Evolutionary conservation across 2,329 filamentous ascomycete genomes (phyloP), one percentile per base, ranked within the genome.

Genomic region (Hypoxylon sp.): DNA sequence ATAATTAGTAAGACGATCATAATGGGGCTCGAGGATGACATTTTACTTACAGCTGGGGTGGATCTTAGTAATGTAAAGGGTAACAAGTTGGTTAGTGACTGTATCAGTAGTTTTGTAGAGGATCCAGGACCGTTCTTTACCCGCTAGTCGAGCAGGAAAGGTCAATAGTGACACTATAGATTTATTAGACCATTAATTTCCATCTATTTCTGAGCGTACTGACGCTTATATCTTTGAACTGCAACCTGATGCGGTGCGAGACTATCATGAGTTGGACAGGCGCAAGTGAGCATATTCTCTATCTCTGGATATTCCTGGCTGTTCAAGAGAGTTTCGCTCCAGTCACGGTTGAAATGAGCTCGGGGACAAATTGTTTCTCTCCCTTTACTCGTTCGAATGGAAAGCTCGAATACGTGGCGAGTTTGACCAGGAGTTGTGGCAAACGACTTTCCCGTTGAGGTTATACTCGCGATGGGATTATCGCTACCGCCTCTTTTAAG

Each of bases 121-220:
- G 10, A 69, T 33, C 65, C 63, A 70, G 11, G 62, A 56, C n/a
- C 51, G 29, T 8, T 70, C 57, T 17, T 51, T 55, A 13, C 47
- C 44, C 26, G 65, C 70, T 8, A 70, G 47, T 47, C 67, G 65
- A 29, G 67, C 52, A 5, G 60, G 68, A 9, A 65, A 72, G 3
- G 69, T 63, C 3, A 70, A 54, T 54, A 65, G 60, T 26, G 65
- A 71, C 44, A 71, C 70, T 72, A 37, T 10, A 29, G 4, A 14
- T 4, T 33, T 59, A 8, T 67, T n/a, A 71, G 58, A 35, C 11
- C 5, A 11, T 10, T 24, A 13, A 9, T 6, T 44, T 4, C 22
- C 10, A n/a, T 31, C n/a, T 19, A 5, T 44, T 31, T 44, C 6
- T 5, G 13, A 10, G 26, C n/a, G 2, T 3, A 47, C 54, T 37